A percentile compares a stretch with the other conserved stretches of the same genome.
Evolutionary conservation across 2,329 filamentous ascomycete species (phyloP).

Genomic region (Colletotrichum liriopes): DNA sequence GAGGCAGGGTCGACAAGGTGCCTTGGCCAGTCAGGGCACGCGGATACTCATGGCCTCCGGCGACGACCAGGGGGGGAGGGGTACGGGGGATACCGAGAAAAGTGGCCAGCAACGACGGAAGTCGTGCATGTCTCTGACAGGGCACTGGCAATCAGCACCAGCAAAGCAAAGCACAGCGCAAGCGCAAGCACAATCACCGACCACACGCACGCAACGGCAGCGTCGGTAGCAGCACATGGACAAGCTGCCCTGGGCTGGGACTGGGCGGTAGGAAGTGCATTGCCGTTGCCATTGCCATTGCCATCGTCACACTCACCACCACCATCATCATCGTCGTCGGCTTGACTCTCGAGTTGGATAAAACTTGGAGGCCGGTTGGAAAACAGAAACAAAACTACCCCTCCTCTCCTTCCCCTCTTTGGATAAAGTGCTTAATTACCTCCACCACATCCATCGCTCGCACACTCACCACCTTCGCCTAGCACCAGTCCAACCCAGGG

Average conservation of each 20-base stretch:
- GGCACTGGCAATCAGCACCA: neutral
- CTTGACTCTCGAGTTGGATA: neutral
- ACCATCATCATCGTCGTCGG: no score
- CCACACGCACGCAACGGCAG: constrained; percentile 2
- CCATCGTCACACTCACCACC: neutral
- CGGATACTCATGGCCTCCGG: constrained; percentile 4
- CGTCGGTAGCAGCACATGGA: neutral
- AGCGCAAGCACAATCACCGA: neutral
- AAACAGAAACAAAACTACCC: constrained; percentile 15
- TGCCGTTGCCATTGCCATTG: neutral
- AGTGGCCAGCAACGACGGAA: constrained; percentile 16
- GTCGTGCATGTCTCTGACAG: neutral
- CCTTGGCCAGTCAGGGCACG: constrained; percentile 15
- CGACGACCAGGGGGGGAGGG: neutral
- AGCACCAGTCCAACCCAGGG: neutral
- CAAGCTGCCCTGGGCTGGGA: neutral
- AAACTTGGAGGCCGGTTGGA: neutral
- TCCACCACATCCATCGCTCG: neutral
- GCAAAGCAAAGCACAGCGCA: no score
- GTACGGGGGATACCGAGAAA: neutral
- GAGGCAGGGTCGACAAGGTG: constrained; percentile 1
- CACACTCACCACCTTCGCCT: neutral
- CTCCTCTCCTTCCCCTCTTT: constrained; percentile 13
- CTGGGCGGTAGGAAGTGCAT: neutral
- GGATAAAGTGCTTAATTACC: constrained; percentile 18